A percentile compares a stretch with the other conserved stretches of the same genome.
Conservation (phyloP, 306 rosid species). For the Casuarina equisetifolia region DNA sequence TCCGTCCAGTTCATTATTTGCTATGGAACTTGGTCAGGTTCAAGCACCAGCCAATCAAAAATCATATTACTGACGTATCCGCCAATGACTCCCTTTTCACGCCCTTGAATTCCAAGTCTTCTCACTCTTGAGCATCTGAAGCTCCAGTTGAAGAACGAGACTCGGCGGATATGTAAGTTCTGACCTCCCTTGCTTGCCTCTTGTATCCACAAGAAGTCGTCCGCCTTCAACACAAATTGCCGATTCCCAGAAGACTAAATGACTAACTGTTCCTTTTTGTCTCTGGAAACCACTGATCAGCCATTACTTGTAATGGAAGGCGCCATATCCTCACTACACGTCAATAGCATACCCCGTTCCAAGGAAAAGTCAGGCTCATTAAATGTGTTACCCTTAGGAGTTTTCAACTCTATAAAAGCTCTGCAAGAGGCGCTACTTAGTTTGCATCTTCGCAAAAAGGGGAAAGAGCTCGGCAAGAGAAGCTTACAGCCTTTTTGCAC, state of each 20-base stretch:
- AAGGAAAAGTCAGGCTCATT: not conserved
- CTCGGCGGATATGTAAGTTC: constrained; percentile 9
- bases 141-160: constrained; percentile 12
- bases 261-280: not conserved
- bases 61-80: not conserved
- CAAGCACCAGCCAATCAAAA: not conserved
- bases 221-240: constrained; percentile 9
- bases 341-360: not conserved
- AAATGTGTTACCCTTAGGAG: not conserved
- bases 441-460: no score
- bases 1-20: not conserved
- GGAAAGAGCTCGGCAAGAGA: no score
- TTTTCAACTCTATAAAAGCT: no score
- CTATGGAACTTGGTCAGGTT: not conserved
- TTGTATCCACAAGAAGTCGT: constrained; percentile 19
- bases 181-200: constrained; percentile 11
- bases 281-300: not conserved
- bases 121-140: constrained; percentile 10
- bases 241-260: constrained; percentile 14
- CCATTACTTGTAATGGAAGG: not conserved
- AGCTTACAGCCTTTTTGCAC: no score
- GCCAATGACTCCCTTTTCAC: not conserved
- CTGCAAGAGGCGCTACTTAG: no score
- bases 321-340: not conserved
- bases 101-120: constrained; percentile 2